Evolutionary conservation across 331 rosid genomes (phyloP), one percentile per base, ranked within the genome.

Genomic region (Rosa hybrid): DNA sequence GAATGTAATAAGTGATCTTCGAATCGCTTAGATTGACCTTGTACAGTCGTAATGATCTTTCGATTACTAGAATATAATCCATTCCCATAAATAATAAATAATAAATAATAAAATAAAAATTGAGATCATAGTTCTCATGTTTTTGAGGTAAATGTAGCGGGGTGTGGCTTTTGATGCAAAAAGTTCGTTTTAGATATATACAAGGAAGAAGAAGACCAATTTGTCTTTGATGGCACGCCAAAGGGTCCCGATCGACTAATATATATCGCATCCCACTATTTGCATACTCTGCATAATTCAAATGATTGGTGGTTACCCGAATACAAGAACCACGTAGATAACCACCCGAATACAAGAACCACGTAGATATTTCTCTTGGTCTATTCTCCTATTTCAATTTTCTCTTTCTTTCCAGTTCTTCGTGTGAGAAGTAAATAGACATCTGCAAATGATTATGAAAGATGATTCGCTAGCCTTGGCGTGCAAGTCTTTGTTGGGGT

Each of bases 221-320:
- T 74, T 89, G 96, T 89, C 93, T 80, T 86, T 76, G 80, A 83
- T 82, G 72, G 93, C 96, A 91, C 96, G 92, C 96, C 80, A 75
- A 75, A 50, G 53, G 84, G 83, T 83, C 84, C 87, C 13, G 59
- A 16, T 34, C 39, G 53, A 83, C 78, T 76, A 8, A 45, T 20
- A 5, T n/a, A 25, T 76, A 68, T 82, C 82, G 81, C 81, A 75
- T 81, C 80, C 86, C 83, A 83, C 87, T 83, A 76, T 77, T 78
- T 67, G 7, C 63, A 70, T 80, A 80, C 12, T 72, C 71, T 68
- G 67, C 73, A 89, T 67, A 63, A 84, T 83, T 83, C 87, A 83
- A 87, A 87, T 87, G 53, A 87, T 89, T 87, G 91, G 83, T 86
- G 82, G 78, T 79, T 88, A 81, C 83, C 86, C 88, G 78, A 78